Evolutionary conservation across 176 grass and related monocot species (phyloP), one percentile per base, ranked within the genome.

Genomic region (Aegilops bicornis): DNA sequence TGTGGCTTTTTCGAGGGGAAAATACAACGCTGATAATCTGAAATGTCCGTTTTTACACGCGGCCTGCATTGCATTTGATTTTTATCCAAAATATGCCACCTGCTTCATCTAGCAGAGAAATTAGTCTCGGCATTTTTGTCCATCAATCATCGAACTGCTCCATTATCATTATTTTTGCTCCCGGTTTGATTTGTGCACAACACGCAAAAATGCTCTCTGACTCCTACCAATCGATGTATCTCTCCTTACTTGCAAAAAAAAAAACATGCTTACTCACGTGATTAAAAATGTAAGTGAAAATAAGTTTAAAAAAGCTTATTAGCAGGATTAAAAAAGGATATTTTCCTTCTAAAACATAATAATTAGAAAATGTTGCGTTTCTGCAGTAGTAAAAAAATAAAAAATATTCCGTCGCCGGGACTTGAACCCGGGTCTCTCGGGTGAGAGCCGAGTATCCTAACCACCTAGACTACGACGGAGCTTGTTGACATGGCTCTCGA

Each of bases 361-460:
- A 7, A 36, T 36, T 14, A 1, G 12, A 29, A 69, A 42, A 83
- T 2, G 45, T 17, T 30, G 2, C 65, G 20, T 68, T 68, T 29
- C 2, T 31, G 9, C 15, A 39, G 3, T 2, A 2, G 54, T 7
- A 33, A 4, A 58, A 58, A 54, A 19, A 1, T 22, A 4, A 14
- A 15, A 79, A 6, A 22, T 4, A 4, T 89, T 90, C 83, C 78
- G 71, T 90, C 81, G 88, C 88, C 83, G 83, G 88, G 83, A 90
- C 78, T 82, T 71, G 77, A 85, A 89, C 82, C 77, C 91, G 95
- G 85, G 92, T 97, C 91, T 93, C 89, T 98, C 91, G 87, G 93
- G 89, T 98, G 91, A 98, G 95, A 97, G 91, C 89, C 93, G 93
- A 95, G 87, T 95, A 98, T 95, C 92, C 93, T 95, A 87, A 95